Conservation (phyloP, 106 monocot species). For the Posidonia australis region DNA sequence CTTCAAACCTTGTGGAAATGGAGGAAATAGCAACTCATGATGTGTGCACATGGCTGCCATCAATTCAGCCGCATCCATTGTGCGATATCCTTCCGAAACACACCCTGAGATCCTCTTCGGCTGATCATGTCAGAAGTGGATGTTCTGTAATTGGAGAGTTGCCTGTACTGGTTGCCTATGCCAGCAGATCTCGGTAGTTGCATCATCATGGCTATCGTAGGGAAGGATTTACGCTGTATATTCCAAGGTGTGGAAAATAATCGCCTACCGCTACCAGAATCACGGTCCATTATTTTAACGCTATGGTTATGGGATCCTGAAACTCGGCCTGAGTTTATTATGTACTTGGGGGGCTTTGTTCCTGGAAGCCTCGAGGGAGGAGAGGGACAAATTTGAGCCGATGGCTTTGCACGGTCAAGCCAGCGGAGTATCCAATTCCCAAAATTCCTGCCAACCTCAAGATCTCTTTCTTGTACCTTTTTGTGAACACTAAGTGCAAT, state of each 20-base stretch:
- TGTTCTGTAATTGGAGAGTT: background rate
- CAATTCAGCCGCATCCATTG: constrained; percentile 30
- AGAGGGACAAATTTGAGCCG: constrained; percentile 52
- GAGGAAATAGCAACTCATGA: background rate
- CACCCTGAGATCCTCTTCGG: constrained; percentile 17
- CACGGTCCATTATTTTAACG: constrained; percentile 6
- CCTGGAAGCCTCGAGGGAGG: background rate
- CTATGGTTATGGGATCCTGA: constrained; percentile 8
- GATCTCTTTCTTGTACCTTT: constrained; percentile 71
- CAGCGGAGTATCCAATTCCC: constrained; percentile 77
- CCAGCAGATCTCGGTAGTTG: constrained; percentile 14
- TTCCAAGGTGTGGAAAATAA: constrained; percentile 37
- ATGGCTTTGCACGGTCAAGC: constrained; percentile 76
- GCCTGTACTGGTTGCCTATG: constrained; percentile 9
- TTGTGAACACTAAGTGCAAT: constrained; percentile 67
- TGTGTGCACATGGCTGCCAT: background rate
- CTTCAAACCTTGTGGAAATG: background rate
- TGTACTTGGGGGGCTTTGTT: constrained; percentile 4
- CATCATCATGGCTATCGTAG: constrained; percentile 36
- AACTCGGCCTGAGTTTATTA: constrained; percentile 7
- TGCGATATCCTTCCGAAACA: constrained; percentile 65
- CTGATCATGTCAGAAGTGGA: background rate
- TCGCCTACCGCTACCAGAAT: constrained; percentile 31
- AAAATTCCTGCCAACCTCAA: constrained; percentile 61
- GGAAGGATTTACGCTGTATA: constrained; percentile 31